These are phyloP conservation scores for Xylaria flabelliformis DNA, from an alignment of 495 filamentous ascomycete species.

Conservation along the genomic window DNA sequence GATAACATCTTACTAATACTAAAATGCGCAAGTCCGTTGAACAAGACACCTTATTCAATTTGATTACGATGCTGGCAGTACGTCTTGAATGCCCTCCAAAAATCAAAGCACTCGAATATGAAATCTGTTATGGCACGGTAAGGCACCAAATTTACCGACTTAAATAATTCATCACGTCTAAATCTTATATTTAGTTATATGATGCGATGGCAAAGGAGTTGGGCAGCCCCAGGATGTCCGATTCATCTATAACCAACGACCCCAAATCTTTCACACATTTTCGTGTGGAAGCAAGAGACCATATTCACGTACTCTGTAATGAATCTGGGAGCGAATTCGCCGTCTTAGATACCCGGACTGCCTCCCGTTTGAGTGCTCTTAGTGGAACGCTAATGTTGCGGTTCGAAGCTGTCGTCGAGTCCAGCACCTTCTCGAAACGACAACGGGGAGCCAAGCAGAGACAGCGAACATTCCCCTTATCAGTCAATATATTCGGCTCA, in stretches of 20 bases:
- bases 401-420: neutral
- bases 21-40: neutral
- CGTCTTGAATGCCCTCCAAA: neutral
- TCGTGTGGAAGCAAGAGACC: neutral
- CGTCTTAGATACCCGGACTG: neutral
- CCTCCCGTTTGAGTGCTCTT: neutral
- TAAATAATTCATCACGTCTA: neutral
- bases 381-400: neutral
- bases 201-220: neutral
- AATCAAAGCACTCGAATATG: neutral
- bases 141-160: neutral
- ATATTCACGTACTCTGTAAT: neutral
- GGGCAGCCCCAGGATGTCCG: neutral
- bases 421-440: neutral
- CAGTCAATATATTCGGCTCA: conserved; percentile 8
- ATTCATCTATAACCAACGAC: neutral
- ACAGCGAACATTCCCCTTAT: neutral
- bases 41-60: neutral
- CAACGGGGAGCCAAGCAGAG: neutral
- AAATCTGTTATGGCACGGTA: conserved; percentile 12
- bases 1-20: neutral
- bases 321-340: neutral
- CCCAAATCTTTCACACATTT: neutral
- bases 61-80: neutral
- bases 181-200: neutral